phyloP scores from a whole-genome alignment of 169 alveolate genomes.

The Perkinsus olseni region DNA sequence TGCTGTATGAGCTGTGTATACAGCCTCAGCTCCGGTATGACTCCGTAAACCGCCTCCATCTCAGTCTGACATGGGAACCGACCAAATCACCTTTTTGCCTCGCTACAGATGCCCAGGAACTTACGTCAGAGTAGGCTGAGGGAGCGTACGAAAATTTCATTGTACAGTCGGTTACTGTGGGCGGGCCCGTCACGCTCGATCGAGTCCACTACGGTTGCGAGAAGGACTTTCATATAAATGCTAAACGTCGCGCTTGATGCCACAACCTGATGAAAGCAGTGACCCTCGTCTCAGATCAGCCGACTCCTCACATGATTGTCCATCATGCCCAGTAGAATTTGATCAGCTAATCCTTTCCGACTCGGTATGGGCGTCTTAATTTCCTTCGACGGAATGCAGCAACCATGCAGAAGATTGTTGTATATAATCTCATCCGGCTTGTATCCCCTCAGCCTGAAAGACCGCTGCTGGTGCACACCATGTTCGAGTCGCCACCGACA shows the following conservation, averaged over 20 bases:
- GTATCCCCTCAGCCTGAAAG: background rate
- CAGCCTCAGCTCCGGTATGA: background rate
- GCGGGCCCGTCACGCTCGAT: background rate
- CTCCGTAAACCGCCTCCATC: background rate
- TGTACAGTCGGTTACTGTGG: background rate
- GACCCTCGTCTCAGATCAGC: background rate
- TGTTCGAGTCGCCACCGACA: background rate
- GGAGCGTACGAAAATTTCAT: background rate
- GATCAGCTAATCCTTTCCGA: background rate
- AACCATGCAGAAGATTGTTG: background rate
- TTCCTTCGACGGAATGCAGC: background rate
- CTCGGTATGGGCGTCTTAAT: background rate
- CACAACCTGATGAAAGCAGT: background rate
- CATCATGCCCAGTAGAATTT: background rate
- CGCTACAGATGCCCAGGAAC: background rate
- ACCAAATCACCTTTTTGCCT: background rate
- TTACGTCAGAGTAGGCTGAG: background rate
- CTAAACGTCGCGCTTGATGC: background rate
- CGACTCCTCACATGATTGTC: background rate
- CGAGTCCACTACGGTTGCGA: background rate
- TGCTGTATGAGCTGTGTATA: background rate
- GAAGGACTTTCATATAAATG: background rate
- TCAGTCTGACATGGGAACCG: background rate
- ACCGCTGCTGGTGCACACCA: no score
- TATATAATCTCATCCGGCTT: conserved; percentile 6